phyloP scores from a whole-genome alignment of 495 filamentous ascomycete genomes.

The Penicillium chermesinum region DNA sequence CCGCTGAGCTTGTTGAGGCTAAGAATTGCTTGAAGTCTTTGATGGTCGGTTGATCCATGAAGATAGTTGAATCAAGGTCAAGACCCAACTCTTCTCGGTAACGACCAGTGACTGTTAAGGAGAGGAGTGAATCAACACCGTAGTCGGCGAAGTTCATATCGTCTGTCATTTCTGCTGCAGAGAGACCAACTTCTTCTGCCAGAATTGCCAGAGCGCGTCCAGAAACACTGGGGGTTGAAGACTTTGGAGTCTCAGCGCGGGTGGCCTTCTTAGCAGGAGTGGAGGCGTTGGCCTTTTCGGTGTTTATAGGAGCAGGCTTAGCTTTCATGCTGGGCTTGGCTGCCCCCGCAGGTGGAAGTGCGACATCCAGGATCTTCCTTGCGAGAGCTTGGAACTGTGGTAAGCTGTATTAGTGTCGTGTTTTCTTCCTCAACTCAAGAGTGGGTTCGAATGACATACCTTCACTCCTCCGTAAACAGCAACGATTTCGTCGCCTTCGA shows the following conservation, averaged over 20 bases:
- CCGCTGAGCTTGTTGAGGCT: slow-evolving; percentile 34
- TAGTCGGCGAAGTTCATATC: slow-evolving; percentile 46
- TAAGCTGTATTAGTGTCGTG: slow-evolving; percentile 12
- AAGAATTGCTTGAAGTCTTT: slow-evolving; percentile 57
- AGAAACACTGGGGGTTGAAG: slow-evolving; percentile 24
- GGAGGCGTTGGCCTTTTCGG: slow-evolving; percentile 32
- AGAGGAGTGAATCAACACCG: slow-evolving; percentile 51
- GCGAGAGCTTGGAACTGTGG: slow-evolving; percentile 59
- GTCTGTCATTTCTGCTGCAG: slow-evolving; percentile 54
- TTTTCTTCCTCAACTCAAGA: neutral
- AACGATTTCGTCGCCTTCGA: slow-evolving; percentile 54
- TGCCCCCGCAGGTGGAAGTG: slow-evolving; percentile 54
- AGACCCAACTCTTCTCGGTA: slow-evolving; percentile 48
- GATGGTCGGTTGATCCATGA: slow-evolving; percentile 55
- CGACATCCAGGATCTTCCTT: slow-evolving; percentile 59
- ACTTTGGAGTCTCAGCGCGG: slow-evolving; percentile 20
- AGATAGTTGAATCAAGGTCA: slow-evolving; percentile 48
- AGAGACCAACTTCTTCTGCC: slow-evolving; percentile 61
- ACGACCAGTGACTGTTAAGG: slow-evolving; percentile 43
- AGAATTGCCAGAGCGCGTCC: slow-evolving; percentile 54
- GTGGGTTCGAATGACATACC: slow-evolving; percentile 32
- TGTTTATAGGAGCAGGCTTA: slow-evolving; percentile 28
- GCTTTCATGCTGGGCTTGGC: slow-evolving; percentile 24
- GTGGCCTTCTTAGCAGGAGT: slow-evolving; percentile 27
- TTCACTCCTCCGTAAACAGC: slow-evolving; percentile 62